A percentile compares a stretch with the other conserved stretches of the same genome.
Evolutionary conservation across 192 early-diverging fungal genomes (phyloP).

Genomic region (Backusella tuberculispora): DNA sequence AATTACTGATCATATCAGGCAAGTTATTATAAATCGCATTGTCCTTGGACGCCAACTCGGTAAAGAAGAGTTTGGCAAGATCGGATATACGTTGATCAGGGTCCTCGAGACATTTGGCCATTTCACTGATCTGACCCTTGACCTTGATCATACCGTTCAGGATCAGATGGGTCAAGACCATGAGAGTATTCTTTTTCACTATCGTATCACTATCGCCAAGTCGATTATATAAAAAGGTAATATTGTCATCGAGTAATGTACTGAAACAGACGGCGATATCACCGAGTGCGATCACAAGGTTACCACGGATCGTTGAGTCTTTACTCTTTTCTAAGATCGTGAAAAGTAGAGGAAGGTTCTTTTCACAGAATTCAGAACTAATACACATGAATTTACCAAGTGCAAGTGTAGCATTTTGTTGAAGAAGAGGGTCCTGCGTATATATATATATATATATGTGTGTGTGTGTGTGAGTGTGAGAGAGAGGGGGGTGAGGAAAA

Average conservation of each 20-base stretch:
- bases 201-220: conserved; percentile 77
- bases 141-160: conserved; percentile 99
- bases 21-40: conserved; percentile 99
- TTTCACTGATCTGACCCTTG: conserved; percentile 97
- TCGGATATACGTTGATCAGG: conserved; percentile 87
- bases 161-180: conserved; percentile 98
- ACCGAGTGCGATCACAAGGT: conserved; percentile 96
- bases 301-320: conserved; percentile 87
- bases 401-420: conserved; percentile 83
- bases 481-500: neutral
- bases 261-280: conserved; percentile 99
- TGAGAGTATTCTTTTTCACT: conserved; percentile 96
- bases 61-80: conserved; percentile 94
- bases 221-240: conserved; percentile 92
- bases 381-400: conserved; percentile 98
- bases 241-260: conserved; percentile 95
- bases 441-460: neutral
- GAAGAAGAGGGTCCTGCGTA: conserved; percentile 78
- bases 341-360: conserved; percentile 87
- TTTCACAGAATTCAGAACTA: conserved; percentile 92
- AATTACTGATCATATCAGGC: conserved; percentile 95
- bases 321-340: conserved; percentile 86
- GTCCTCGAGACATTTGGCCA: conserved; percentile 97
- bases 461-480: no score
- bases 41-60: conserved; percentile 93